Evolutionary conservation across 768 basidiomycete species (phyloP), one percentile per base, ranked within the genome.

Genomic region (Lentinus brumalis): DNA sequence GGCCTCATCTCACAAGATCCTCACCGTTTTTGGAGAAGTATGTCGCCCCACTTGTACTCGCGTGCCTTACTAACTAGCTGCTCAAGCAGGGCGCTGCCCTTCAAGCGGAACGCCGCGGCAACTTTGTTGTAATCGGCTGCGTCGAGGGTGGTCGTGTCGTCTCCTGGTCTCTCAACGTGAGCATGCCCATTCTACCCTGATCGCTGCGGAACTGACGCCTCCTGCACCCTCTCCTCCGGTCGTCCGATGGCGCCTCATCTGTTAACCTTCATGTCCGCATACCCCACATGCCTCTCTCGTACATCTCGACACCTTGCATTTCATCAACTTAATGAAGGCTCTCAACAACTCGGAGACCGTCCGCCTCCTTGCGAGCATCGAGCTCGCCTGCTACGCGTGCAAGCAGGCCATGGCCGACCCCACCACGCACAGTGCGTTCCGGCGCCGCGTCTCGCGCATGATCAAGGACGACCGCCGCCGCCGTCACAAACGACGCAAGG

Each of bases 21-120:
- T 92, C 72, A 78, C 84, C 11, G 79, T 84, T 35, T 93, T 93
- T 66, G 79, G 80, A 70, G 91, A 92, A 79, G 90, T 87, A 56
- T 62, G 82, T 73, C 32, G 29, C 46, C 53, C 32, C 52, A 12
- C 26, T 41, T n/a, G 15, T 31, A 18, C 57, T 60, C 64, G 57
- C 52, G 60, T 60, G 62, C 60, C 41, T 53, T 62, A 42, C 60
- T 53, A 58, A 42, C 49, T 40, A 52, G 35, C 50, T 38, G 32
- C 18, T 30, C 18, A 46, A n/a, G n/a, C 56, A 70, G 71, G 71
- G 67, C 53, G 54, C 59, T 59, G 87, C 92, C 70, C 75, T 93
- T 40, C 89, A 92, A 76, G 91, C 91, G 16, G 92, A 94, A 75
- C 91, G 90, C 74, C 83, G 92, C 64, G 92, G 92, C 54, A 93